A percentile compares a stretch with the other conserved stretches of the same genome.
phyloP scores from a whole-genome alignment of 495 filamentous ascomycete species.

The Chaetomium fimeti region DNA sequence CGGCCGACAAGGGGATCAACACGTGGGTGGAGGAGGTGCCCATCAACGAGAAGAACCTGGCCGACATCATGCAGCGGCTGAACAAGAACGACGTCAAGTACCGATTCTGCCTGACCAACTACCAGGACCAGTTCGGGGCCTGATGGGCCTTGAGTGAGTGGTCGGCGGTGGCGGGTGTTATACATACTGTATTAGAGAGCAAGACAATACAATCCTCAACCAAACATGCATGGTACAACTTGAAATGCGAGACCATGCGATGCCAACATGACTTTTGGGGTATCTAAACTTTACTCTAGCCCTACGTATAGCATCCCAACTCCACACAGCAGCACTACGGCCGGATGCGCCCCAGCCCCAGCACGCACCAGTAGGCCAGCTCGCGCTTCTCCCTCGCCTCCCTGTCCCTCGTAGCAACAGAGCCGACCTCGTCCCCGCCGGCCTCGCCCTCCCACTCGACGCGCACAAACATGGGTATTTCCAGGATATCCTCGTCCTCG shows the following conservation, averaged over 20 bases:
- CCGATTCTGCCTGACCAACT: constrained; percentile 49
- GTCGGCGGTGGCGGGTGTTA: neutral
- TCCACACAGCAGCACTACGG: constrained; percentile 24
- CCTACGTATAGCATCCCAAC: neutral
- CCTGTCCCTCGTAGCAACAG: constrained; percentile 38
- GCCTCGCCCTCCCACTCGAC: constrained; percentile 87
- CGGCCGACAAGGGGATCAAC: constrained; percentile 76
- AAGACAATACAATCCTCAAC: neutral
- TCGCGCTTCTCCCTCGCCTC: constrained; percentile 61
- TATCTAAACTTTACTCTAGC: constrained; percentile 7
- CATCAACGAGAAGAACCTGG: constrained; percentile 67
- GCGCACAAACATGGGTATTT: constrained; percentile 90
- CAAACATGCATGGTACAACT: neutral
- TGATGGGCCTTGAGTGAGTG: constrained; percentile 7
- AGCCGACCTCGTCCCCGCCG: constrained; percentile 60
- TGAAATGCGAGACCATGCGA: neutral
- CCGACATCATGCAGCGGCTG: constrained; percentile 64
- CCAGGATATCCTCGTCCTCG: constrained; percentile 84
- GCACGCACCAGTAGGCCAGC: constrained; percentile 91
- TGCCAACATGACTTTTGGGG: neutral
- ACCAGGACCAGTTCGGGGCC: constrained; percentile 45
- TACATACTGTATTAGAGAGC: neutral
- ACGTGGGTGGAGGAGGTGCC: constrained; percentile 77
- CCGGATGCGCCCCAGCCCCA: constrained; percentile 78
- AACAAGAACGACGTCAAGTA: constrained; percentile 67